A percentile compares a stretch with the other conserved stretches of the same genome.
Evolutionary conservation across 441 rosid species (phyloP).

Genomic region (Populus hybrid): DNA sequence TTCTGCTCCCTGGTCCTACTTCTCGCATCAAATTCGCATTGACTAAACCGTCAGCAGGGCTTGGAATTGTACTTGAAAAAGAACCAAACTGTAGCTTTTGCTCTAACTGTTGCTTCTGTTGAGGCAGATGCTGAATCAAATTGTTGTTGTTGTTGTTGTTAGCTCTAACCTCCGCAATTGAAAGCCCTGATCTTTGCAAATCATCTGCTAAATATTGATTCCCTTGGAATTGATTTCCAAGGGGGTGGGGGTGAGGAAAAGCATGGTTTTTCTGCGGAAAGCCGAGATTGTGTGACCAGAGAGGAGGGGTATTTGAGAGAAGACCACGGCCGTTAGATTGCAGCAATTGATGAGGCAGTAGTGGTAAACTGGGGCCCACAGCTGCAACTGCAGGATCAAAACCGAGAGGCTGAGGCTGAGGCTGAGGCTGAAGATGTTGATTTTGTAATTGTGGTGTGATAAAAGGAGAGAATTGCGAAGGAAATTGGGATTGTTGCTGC

Average conservation of each 20-base stretch:
- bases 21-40: constrained; percentile 34
- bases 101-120: constrained; percentile 37
- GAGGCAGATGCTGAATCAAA: constrained; percentile 34
- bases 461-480: constrained; percentile 23
- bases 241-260: constrained; percentile 35
- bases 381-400: constrained; percentile 89
- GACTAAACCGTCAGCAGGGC: constrained; percentile 25
- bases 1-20: constrained; percentile 30
- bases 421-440: constrained; percentile 22
- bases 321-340: constrained; percentile 46
- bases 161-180: constrained; percentile 20
- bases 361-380: constrained; percentile 53
- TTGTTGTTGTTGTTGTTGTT: constrained; percentile 16
- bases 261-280: constrained; percentile 47
- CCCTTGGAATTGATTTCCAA: constrained; percentile 29
- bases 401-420: constrained; percentile 25
- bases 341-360: constrained; percentile 33
- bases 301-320: constrained; percentile 19
- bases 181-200: constrained; percentile 46
- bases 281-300: constrained; percentile 47
- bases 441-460: constrained; percentile 12
- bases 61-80: constrained; percentile 43
- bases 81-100: constrained; percentile 63
- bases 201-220: constrained; percentile 45
- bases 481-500: constrained; percentile 17